These are phyloP conservation scores for Vigna unguiculata DNA, from an alignment of 306 rosid species.

Conservation along the genomic window DNA sequence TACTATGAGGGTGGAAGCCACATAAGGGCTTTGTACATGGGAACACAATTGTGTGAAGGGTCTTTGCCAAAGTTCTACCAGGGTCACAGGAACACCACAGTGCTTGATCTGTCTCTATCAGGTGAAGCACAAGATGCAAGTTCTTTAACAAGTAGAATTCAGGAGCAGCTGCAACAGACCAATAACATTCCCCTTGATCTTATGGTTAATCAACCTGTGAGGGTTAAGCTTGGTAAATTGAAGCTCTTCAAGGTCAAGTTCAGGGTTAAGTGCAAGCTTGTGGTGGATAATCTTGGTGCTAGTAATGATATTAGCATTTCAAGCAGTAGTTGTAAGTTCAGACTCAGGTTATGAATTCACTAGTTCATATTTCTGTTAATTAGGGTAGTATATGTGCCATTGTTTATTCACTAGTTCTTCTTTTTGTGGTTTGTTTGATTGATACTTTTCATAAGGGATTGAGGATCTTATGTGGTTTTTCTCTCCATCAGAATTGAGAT, in stretches of 20 bases:
- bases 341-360: conserved; percentile 59
- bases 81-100: conserved; percentile 81
- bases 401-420: background rate
- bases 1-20: conserved; percentile 85
- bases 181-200: conserved; percentile 71
- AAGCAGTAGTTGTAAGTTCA: conserved; percentile 75
- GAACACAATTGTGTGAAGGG: conserved; percentile 66
- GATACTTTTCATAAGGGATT: conserved; percentile 42
- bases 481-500: conserved; percentile 38
- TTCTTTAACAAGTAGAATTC: conserved; percentile 29
- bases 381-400: background rate
- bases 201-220: conserved; percentile 74
- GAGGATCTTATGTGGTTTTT: conserved; percentile 31
- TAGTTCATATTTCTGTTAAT: background rate
- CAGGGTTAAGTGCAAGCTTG: conserved; percentile 65
- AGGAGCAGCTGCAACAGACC: conserved; percentile 45
- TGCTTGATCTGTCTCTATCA: conserved; percentile 51
- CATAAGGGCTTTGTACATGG: conserved; percentile 68
- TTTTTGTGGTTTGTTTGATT: conserved; percentile 37
- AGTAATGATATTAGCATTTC: conserved; percentile 54
- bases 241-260: conserved; percentile 79
- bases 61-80: conserved; percentile 86
- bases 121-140: conserved; percentile 68
- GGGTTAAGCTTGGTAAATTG: conserved; percentile 76
- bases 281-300: conserved; percentile 57